phyloP scores from a whole-genome alignment of 2,329 filamentous ascomycete species.

The Ophiostoma perfectum region DNA sequence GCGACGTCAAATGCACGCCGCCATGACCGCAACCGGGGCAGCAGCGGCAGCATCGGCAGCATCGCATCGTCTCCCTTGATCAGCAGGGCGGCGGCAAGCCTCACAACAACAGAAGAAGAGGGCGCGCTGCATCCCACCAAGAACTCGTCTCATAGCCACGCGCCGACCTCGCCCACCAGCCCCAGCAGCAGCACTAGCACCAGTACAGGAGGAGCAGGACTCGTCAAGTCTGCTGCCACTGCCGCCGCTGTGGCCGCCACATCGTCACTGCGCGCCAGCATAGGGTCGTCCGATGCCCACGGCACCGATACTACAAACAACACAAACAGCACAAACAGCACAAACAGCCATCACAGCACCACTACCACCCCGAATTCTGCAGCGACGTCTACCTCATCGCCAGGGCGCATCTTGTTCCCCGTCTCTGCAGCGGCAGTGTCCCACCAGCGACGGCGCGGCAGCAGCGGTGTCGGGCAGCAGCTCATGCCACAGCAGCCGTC shows the following conservation, averaged over 20 bases:
- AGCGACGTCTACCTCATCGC: background rate
- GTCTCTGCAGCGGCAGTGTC: background rate
- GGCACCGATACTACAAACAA: background rate
- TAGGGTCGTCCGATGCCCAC: background rate
- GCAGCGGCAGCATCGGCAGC: slow-evolving; percentile 16
- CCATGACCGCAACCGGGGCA: slow-evolving; percentile 16
- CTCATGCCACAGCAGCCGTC: background rate
- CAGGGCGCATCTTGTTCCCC: background rate
- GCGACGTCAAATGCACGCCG: slow-evolving; percentile 26
- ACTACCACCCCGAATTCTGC: background rate
- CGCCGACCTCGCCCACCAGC: slow-evolving; percentile 7
- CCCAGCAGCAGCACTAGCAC: slow-evolving; percentile 1
- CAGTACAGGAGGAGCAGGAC: background rate
- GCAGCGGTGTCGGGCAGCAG: background rate
- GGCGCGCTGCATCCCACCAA: background rate
- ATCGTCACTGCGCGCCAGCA: background rate
- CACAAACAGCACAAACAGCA: background rate
- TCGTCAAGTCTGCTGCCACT: background rate
- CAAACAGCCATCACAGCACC: no score
- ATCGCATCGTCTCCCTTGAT: slow-evolving; percentile 14
- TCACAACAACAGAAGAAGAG: background rate
- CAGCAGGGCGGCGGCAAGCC: slow-evolving; percentile 21
- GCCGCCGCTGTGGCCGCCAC: slow-evolving; percentile 6
- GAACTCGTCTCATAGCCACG: background rate
- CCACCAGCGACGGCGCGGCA: slow-evolving; percentile 7